Percentiles rank a stretch among this genome's conserved stretches.
Evolutionary conservation across 1,284 basidiomycete genomes (phyloP).

Genomic region (Salmacisia buchloeana): DNA sequence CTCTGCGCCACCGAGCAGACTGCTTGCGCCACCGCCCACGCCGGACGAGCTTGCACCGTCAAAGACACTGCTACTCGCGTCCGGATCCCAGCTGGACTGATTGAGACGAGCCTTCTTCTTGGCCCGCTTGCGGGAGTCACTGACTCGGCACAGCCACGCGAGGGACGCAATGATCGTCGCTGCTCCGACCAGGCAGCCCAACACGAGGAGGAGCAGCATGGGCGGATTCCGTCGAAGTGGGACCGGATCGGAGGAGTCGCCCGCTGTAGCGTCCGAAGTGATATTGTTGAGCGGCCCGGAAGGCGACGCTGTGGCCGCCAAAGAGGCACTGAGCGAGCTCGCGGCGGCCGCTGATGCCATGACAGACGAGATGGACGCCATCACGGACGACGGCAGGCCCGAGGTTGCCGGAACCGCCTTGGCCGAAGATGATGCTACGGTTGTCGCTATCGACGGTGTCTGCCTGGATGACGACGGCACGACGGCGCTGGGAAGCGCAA

Average conservation of each 20-base stretch:
- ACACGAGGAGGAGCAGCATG: neutral
- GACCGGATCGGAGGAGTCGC: neutral
- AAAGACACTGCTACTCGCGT: conserved; percentile 1
- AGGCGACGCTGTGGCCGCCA: neutral
- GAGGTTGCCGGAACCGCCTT: too few species aligned
- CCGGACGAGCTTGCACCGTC: neutral
- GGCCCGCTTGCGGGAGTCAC: conserved; percentile 2
- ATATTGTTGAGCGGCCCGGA: neutral
- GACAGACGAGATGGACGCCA: neutral
- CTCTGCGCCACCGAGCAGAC: neutral
- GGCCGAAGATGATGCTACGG: too few species aligned
- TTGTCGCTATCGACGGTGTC: too few species aligned
- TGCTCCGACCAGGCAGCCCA: conserved; percentile 4
- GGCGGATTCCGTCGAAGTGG: neutral
- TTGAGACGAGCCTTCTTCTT: conserved; percentile 8
- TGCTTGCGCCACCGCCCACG: neutral
- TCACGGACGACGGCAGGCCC: neutral
- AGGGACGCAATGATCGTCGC: conserved; percentile 2
- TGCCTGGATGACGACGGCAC: neutral
- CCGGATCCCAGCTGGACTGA: conserved; percentile 6
- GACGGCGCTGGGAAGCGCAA: neutral
- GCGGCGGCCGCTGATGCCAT: neutral
- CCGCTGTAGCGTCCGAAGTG: neutral
- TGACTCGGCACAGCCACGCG: neutral
- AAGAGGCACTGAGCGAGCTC: neutral